phyloP scores from a whole-genome alignment of 2,329 filamentous ascomycete genomes.

The Cadophora sp. region DNA sequence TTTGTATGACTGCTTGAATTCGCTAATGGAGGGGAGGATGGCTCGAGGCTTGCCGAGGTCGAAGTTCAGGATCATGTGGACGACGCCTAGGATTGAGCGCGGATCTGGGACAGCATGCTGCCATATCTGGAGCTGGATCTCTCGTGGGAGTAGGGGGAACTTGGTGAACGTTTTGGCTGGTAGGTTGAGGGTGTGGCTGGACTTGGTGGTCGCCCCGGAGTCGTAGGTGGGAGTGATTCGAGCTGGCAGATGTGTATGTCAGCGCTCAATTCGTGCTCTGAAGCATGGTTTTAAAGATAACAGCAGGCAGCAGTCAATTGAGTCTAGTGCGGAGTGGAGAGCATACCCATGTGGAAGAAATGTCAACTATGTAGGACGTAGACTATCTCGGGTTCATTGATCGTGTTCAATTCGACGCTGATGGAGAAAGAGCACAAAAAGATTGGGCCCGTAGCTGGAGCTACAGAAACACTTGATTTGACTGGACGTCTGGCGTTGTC shows the following conservation, averaged over 20 bases:
- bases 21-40: constrained; percentile 13
- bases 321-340: neutral
- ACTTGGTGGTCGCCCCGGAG: too few relatives aligned
- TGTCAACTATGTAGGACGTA: neutral
- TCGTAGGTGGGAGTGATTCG: neutral
- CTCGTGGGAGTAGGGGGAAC: constrained; percentile 19
- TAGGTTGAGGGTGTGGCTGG: neutral
- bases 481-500: neutral
- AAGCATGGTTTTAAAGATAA: neutral
- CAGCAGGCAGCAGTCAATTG: neutral
- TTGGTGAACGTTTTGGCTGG: neutral
- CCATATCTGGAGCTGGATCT: constrained; percentile 20
- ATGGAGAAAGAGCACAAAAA: too few relatives aligned
- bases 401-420: too few relatives aligned
- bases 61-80: constrained; percentile 17
- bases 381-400: too few relatives aligned
- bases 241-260: neutral
- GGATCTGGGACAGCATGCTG: constrained; percentile 17
- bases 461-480: too few relatives aligned
- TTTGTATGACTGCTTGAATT: constrained; percentile 13
- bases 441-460: too few relatives aligned
- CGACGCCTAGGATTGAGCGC: neutral
- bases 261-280: neutral
- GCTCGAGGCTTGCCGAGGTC: constrained; percentile 19
- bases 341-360: neutral